Evolutionary conservation across 1,139 yeast genomes (phyloP).

Genomic region (Waltiozyma sp.): DNA sequence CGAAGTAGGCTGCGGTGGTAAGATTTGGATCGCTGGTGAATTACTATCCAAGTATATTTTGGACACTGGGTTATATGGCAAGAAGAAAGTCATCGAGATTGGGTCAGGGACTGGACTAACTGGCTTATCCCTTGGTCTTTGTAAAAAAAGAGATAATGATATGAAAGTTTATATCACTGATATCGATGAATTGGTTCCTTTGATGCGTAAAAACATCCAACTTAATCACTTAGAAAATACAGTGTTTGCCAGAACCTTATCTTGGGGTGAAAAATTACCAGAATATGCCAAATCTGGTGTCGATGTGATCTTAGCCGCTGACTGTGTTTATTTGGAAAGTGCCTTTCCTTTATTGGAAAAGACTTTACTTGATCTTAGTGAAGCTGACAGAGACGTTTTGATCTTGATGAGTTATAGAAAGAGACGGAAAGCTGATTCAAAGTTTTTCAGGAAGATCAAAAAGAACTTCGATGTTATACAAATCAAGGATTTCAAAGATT

Average conservation of each 20-base stretch:
- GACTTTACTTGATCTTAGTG: slow-evolving; percentile 35
- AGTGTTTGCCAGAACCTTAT: slow-evolving; percentile 32
- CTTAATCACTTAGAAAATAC: slow-evolving; percentile 26
- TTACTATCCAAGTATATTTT: slow-evolving; percentile 33
- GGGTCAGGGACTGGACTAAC: slow-evolving; percentile 50
- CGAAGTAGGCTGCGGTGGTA: slow-evolving; percentile 48
- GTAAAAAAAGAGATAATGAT: slow-evolving; percentile 17
- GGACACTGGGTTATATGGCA: slow-evolving; percentile 14
- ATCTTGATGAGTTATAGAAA: slow-evolving; percentile 40
- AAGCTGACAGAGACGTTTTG: slow-evolving; percentile 23
- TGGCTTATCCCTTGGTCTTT: slow-evolving; percentile 27
- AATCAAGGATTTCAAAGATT: slow-evolving; percentile 18
- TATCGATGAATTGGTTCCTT: slow-evolving; percentile 29
- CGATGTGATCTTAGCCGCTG: slow-evolving; percentile 43
- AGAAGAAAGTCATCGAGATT: slow-evolving; percentile 31
- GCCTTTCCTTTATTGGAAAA: slow-evolving; percentile 40
- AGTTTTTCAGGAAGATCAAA: slow-evolving; percentile 31
- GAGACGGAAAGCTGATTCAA: slow-evolving; percentile 42
- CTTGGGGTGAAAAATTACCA: slow-evolving; percentile 37
- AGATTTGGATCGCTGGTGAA: slow-evolving; percentile 50
- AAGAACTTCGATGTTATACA: slow-evolving; percentile 27
- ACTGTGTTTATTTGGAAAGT: slow-evolving; percentile 42
- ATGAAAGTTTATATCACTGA: slow-evolving; percentile 33
- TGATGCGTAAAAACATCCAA: slow-evolving; percentile 33
- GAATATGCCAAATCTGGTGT: slow-evolving; percentile 23